Base-by-base conservation (phyloP, 345 rosid species). In the Citrus glauca region DNA sequence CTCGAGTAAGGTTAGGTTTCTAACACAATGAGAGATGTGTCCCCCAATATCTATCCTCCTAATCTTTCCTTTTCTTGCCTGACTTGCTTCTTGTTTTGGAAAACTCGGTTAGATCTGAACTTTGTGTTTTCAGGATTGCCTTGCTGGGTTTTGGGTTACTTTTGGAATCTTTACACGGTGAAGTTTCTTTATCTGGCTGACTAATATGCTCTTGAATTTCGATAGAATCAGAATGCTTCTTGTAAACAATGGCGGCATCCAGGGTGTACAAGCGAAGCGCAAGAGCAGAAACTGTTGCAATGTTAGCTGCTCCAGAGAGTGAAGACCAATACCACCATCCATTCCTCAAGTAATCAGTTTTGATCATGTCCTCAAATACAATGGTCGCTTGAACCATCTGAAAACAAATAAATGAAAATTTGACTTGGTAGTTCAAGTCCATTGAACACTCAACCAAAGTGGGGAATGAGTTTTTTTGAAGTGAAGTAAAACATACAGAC, bases 321-420 rank as follows among this genome's bases (percentile, higher is more conserved):
- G 87, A 75, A 30, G 87, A 85, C 85, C 87, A 82, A 27, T 79
- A 82, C 85, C 87, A 85, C 85, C 83, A 85, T 42, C 81, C 87
- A 66, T 82, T 82, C 40, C 74, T 71, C 70, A 85, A 74, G 78
- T 59, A 77, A 33, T 79, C 81, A 2, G 85, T 77, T 72, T 80
- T 82, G 24, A 85, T 85, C 87, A 82, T 77, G 75, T 80, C 61
- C 73, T 85, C 87, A 11, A 85, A 74, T 25, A 79, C 85, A 25
- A 85, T 61, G 30, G 81, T 80, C 1, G 85, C 87, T 75, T 82
- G 83, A 71, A 85, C 83, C 85, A 85, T 79, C 87, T 85, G 87
- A 59, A 62, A 67, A 61, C 53, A 2, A 56, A 56, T 17, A 28
- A 17, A 37, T 22, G 25, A 40, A 48, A 57, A 33, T 66, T 19